Percentiles rank a stretch among this genome's conserved stretches.
Conservation (phyloP, 139 green algal species). For the Chlorella sp. region DNA sequence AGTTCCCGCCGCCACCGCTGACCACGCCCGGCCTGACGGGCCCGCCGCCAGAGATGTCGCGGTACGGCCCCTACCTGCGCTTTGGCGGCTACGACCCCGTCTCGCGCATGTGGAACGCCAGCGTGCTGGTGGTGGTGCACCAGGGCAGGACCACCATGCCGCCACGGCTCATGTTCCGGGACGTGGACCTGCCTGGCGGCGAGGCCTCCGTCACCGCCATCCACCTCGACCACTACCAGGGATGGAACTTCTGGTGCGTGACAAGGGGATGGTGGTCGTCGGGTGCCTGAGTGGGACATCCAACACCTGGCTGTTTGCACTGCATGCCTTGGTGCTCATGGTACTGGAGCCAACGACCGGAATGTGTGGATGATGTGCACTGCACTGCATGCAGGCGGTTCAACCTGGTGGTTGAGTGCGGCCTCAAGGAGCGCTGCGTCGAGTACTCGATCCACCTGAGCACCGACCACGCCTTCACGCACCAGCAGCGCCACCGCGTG, state of each 20-base stretch:
- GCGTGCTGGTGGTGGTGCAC: conserved; percentile 18
- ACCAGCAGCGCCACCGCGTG: neutral
- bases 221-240: conserved; percentile 2
- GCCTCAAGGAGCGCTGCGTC: neutral
- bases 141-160: neutral
- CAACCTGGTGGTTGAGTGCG: conserved; percentile 1
- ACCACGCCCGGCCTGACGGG: neutral
- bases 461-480: neutral
- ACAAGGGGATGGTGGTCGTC: neutral
- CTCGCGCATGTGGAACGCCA: conserved; percentile 8
- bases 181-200: neutral
- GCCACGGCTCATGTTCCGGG: neutral
- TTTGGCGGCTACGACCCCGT: conserved; percentile 27
- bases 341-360: neutral
- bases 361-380: neutral
- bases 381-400: neutral
- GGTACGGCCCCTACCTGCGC: conserved; percentile 24
- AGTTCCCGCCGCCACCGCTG: too few relatives aligned
- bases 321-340: neutral
- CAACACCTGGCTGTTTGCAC: neutral
- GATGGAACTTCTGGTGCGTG: conserved; percentile 5
- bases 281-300: too few relatives aligned
- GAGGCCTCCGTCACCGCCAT: neutral
- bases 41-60: neutral
- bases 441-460: neutral